A percentile compares a stretch with the other conserved stretches of the same genome.
Conservation (phyloP, 2,329 filamentous ascomycete genomes). For the Alternaria angustiovoidea region DNA sequence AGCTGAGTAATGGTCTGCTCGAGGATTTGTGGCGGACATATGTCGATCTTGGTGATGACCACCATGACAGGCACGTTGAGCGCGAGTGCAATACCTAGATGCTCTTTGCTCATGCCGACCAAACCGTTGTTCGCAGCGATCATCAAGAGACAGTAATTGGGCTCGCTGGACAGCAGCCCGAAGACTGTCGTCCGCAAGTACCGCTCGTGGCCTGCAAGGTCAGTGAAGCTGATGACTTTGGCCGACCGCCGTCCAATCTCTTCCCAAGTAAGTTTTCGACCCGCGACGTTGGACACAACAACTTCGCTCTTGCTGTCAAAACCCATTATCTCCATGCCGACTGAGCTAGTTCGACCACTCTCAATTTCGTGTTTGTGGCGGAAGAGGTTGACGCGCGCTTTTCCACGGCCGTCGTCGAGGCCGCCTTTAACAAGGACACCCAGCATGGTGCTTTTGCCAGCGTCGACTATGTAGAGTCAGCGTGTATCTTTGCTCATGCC, state of each 20-base stretch:
- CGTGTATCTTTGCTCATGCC: background rate
- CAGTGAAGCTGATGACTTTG: constrained; percentile 96
- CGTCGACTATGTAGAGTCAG: constrained; percentile 70
- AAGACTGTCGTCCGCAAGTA: constrained; percentile 97
- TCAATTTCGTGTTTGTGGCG: constrained; percentile 98
- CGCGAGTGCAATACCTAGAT: constrained; percentile 91
- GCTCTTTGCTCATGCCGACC: constrained; percentile 98
- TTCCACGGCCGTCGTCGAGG: constrained; percentile 92
- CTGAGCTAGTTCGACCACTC: constrained; percentile 91
- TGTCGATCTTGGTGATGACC: constrained; percentile 97
- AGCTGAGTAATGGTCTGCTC: constrained; percentile 93
- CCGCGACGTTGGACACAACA: constrained; percentile 80
- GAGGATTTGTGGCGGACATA: constrained; percentile 93
- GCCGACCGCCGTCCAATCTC: constrained; percentile 94
- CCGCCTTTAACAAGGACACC: constrained; percentile 95
- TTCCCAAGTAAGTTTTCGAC: constrained; percentile 92
- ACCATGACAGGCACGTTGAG: constrained; percentile 98
- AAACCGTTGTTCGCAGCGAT: constrained; percentile 97
- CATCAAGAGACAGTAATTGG: constrained; percentile 98
- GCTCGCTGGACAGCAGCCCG: constrained; percentile 89
- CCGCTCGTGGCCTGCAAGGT: constrained; percentile 92
- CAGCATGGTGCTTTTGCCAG: constrained; percentile 94
- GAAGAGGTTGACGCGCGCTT: constrained; percentile 93
- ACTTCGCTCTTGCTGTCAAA: constrained; percentile 89
- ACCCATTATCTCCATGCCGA: constrained; percentile 97